Base-by-base conservation (phyloP, 2,329 filamentous ascomycete genomes). In the Ascochyta fabae region DNA sequence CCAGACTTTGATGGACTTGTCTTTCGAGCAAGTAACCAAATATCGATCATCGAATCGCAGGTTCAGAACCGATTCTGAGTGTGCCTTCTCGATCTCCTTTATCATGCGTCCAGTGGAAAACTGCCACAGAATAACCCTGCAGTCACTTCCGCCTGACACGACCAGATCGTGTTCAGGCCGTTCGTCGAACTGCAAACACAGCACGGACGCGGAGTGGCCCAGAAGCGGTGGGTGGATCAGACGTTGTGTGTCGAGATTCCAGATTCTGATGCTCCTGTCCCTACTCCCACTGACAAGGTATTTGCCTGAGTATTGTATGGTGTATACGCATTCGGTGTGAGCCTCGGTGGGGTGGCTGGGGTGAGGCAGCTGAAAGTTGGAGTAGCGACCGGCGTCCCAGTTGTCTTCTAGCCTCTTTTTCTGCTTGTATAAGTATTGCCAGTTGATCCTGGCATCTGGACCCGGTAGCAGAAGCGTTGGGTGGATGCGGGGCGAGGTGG, bases 1-100 rank as follows among this genome's bases (percentile, higher is more conserved):
- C 85, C 96, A 99, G 16, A 99, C 88, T 75, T 97, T 97, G 81
- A 99, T 96, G 0, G 89, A 89, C 75, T 93, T 96, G 75, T 99
- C 95, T 74, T 99, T 99, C 44, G 94, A 98, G 69, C 95, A 98
- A 0, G 95, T 99, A 12, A 98, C 92, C 4, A 99, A 82, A 60
- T 96, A 96, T 8, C 91, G 86, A 62, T 91, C 88, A 71, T 98
- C 93, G 64, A 98, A 99, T 58, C 91, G 86, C 53, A 99, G 86
- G 69, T 98, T 98, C 15, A 99, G 80, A 0, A 99, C 93, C 0
- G 94, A 96, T 75, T 99, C 95, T 27, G 83, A 80, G 72, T 99
- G 95, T 0, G 94, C 94, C 40, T 86, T 82, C 1, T 82, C 81
- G 29, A 98, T 85, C 53, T 87, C 87, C 68, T 93, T 90, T 12